phyloP scores from a whole-genome alignment of 176 grass and related monocot genomes.

The Alloteropsis semialata region DNA sequence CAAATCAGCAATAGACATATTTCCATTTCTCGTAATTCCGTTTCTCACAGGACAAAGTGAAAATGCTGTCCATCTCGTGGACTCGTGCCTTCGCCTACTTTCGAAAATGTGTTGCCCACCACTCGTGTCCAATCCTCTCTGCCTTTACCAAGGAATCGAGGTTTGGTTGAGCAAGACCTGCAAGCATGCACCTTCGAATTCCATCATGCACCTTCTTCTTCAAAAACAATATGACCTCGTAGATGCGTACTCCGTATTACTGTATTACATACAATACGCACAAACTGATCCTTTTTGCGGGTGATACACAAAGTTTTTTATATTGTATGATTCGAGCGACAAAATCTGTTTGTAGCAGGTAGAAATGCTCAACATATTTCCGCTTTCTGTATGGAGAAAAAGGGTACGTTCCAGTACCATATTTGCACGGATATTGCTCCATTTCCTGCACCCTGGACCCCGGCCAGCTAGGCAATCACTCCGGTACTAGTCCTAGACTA shows the following conservation, averaged over 20 bases:
- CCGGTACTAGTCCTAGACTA: not conserved
- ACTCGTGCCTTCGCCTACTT: not conserved
- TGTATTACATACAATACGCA: not conserved
- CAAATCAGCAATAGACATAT: not conserved
- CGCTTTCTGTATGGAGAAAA: not conserved
- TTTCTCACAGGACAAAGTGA: not conserved
- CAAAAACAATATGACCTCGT: not conserved
- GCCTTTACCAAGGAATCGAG: not conserved
- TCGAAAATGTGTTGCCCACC: not conserved
- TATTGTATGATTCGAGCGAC: not conserved
- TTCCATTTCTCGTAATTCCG: not conserved
- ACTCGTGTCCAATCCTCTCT: constrained; percentile 10
- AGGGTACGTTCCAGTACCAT: not conserved
- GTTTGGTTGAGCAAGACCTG: not conserved
- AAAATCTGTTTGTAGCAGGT: not conserved
- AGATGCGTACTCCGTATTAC: too few species aligned
- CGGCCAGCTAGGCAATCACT: not conserved
- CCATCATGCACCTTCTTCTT: not conserved
- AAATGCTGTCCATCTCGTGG: not conserved
- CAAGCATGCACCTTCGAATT: not conserved
- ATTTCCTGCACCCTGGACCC: not conserved
- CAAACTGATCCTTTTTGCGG: too few species aligned
- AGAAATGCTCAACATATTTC: not conserved
- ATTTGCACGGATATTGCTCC: not conserved
- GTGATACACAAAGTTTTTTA: not conserved